Conservation (phyloP, 2,329 filamentous ascomycete genomes). For the Fusarium sp. region DNA sequence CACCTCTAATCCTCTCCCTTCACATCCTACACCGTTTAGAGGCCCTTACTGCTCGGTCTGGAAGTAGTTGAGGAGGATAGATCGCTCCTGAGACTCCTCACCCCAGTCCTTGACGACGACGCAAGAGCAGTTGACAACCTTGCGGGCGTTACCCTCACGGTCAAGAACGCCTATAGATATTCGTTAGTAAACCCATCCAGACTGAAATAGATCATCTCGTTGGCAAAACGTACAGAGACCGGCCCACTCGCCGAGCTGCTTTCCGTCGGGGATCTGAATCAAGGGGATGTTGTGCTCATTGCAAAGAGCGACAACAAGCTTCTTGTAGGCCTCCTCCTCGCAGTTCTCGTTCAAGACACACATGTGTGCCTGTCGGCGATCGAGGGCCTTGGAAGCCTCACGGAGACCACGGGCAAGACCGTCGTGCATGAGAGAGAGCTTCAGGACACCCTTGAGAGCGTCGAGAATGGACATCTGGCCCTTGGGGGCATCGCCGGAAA, state of each 20-base stretch:
- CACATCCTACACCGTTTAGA: conserved; percentile 50
- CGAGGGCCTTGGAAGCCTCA: conserved; percentile 98
- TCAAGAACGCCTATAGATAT: conserved; percentile 84
- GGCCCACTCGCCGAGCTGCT: conserved; percentile 99
- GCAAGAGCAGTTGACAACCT: conserved; percentile 99
- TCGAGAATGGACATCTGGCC: conserved; percentile 98
- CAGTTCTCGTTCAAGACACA: conserved; percentile 99
- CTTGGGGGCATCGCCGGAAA: conserved; percentile 90
- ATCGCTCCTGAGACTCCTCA: conserved; percentile 99
- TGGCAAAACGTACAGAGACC: conserved; percentile 86
- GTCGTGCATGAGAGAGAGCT: conserved; percentile 99
- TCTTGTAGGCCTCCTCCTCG: conserved; percentile 99
- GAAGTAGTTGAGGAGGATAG: conserved; percentile 99
- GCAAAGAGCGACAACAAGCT: conserved; percentile 98
- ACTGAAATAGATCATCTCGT: not conserved
- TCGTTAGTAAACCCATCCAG: conserved; percentile 47
- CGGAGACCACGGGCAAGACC: conserved; percentile 98
- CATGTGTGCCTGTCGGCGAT: conserved; percentile 99
- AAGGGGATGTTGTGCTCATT: conserved; percentile 99
- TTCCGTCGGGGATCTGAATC: conserved; percentile 99
- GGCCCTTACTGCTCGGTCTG: conserved; percentile 79
- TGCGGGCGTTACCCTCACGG: conserved; percentile 98
- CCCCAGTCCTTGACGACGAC: conserved; percentile 99
- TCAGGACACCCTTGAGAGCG: conserved; percentile 98
- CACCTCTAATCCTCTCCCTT: conserved; percentile 56